phyloP scores from a whole-genome alignment of 352 stramenopile genomes.

The Pythium sukuiense region DNA sequence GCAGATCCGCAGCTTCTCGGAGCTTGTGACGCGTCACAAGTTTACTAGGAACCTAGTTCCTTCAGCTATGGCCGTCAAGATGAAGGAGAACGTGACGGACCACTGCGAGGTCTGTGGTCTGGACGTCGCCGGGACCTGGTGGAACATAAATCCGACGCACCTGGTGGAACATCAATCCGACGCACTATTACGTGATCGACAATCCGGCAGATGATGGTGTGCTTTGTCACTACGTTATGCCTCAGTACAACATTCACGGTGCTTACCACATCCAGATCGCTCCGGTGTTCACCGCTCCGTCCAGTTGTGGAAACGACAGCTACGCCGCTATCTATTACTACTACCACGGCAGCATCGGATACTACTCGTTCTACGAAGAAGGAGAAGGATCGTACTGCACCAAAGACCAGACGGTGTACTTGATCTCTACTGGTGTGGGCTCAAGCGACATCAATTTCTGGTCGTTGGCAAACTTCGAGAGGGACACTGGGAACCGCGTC shows the following conservation, averaged over 20 bases:
- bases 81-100: background rate
- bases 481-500: too few relatives aligned
- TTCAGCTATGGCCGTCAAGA: background rate
- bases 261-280: background rate
- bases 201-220: too few relatives aligned
- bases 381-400: too few relatives aligned
- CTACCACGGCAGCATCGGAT: too few relatives aligned
- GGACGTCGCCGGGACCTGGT: background rate
- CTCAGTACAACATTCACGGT: background rate
- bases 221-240: background rate
- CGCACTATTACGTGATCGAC: background rate
- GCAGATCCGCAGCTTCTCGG: background rate
- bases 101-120: background rate
- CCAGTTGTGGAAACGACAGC: too few relatives aligned
- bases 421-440: background rate
- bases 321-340: background rate
- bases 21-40: background rate
- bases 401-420: background rate
- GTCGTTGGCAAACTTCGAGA: too few relatives aligned
- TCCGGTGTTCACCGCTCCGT: too few relatives aligned
- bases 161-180: background rate
- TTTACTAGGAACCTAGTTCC: background rate
- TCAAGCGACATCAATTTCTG: too few relatives aligned
- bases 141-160: too few relatives aligned
- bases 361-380: too few relatives aligned